Evolutionary conservation across 2,329 filamentous ascomycete genomes (phyloP).

Genomic region (Penicillium olsonii): DNA sequence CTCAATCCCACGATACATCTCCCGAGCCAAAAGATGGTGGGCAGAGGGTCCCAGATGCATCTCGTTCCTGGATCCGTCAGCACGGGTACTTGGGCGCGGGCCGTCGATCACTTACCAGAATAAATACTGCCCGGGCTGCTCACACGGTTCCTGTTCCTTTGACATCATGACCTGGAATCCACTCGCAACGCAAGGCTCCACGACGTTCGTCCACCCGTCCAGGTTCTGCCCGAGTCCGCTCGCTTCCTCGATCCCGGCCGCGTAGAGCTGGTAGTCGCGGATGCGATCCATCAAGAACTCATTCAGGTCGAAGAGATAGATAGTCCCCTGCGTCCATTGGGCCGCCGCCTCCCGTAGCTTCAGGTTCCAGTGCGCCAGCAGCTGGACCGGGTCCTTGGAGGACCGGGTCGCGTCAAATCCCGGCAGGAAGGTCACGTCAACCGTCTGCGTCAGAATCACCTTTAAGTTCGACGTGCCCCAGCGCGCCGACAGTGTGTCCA

Average conservation of each 20-base stretch:
- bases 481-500: slow-evolving; percentile 31
- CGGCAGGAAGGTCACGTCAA: slow-evolving; percentile 45
- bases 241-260: slow-evolving; percentile 36
- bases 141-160: slow-evolving; percentile 32
- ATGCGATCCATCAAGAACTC: slow-evolving; percentile 41
- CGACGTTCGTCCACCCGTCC: slow-evolving; percentile 40
- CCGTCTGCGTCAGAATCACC: slow-evolving; percentile 39
- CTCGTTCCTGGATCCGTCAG: slow-evolving; percentile 37
- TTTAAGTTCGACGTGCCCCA: slow-evolving; percentile 34
- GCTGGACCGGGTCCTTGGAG: slow-evolving; percentile 37
- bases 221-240: slow-evolving; percentile 36
- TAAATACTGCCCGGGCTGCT: slow-evolving; percentile 40
- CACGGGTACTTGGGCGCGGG: neutral
- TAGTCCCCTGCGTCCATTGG: slow-evolving; percentile 35
- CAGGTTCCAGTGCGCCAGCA: slow-evolving; percentile 39
- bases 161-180: slow-evolving; percentile 33
- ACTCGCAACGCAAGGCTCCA: slow-evolving; percentile 35
- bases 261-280: slow-evolving; percentile 40
- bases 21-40: slow-evolving; percentile 40
- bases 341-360: slow-evolving; percentile 30
- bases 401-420: slow-evolving; percentile 30
- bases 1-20: slow-evolving; percentile 41
- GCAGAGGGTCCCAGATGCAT: slow-evolving; percentile 43
- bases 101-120: slow-evolving; percentile 41
- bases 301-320: slow-evolving; percentile 45